These are phyloP conservation scores for Flaveria bidentis DNA, from an alignment of 129 eudicot genomes.

Conservation along the genomic window DNA sequence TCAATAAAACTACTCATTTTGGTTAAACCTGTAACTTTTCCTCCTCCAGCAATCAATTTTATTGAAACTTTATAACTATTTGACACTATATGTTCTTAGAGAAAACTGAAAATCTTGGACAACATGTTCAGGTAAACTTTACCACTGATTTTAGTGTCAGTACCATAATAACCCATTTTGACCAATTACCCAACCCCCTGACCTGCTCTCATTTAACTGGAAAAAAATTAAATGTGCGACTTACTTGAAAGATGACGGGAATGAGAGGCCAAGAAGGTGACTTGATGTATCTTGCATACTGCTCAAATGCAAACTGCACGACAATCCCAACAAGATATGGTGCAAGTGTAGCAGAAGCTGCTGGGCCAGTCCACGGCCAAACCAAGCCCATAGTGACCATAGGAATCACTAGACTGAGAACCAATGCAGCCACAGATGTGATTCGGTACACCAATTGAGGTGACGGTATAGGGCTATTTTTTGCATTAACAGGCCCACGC, in stretches of 20 bases:
- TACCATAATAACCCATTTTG: neutral
- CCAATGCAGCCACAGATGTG: conserved; percentile 81
- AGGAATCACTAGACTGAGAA: conserved; percentile 83
- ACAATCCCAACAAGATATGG: conserved; percentile 97
- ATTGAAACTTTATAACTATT: neutral
- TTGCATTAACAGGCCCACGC: conserved; percentile 42
- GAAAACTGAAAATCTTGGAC: neutral
- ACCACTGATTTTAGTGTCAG: neutral
- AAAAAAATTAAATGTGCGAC: neutral
- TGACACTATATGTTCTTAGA: neutral
- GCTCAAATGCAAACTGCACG: conserved; percentile 95
- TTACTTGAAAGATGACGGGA: conserved; percentile 92
- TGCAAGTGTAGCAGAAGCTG: conserved; percentile 98
- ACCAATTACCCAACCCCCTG: conserved; percentile 1
- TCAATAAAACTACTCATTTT: too few relatives aligned
- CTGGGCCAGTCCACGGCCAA: conserved; percentile 99
- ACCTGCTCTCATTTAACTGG: neutral
- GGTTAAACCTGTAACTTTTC: neutral
- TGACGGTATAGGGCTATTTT: conserved; percentile 33
- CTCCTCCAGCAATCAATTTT: neutral
- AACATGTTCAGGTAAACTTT: neutral
- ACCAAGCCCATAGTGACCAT: conserved; percentile 97
- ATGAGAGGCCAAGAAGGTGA: conserved; percentile 95
- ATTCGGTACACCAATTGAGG: conserved; percentile 65
- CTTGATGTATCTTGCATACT: conserved; percentile 70